Conservation (phyloP, 225 moss, liverwort and hornwort species). For the Polytrichum commune region DNA sequence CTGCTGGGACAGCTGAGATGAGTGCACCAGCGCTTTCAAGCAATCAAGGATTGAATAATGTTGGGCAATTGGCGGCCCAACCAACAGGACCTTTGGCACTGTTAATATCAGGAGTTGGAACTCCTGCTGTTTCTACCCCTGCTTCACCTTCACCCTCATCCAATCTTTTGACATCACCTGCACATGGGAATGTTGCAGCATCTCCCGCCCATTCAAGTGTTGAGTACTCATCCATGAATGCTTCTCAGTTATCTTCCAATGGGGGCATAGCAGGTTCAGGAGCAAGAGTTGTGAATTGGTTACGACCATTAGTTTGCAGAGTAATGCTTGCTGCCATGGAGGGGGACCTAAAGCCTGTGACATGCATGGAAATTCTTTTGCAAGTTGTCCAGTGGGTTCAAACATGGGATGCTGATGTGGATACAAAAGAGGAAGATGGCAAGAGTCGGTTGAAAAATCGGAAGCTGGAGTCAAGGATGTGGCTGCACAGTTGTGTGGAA, state of each 20-base stretch:
- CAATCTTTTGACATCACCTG: conserved; percentile 58
- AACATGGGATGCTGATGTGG: conserved; percentile 61
- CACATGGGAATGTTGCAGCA: conserved; percentile 49
- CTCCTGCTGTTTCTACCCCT: conserved; percentile 35
- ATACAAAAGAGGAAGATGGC: conserved; percentile 54
- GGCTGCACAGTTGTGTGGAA: conserved; percentile 87
- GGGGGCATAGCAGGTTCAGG: conserved; percentile 48
- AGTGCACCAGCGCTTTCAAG: conserved; percentile 45
- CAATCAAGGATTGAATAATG: conserved; percentile 40
- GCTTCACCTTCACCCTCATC: conserved; percentile 69
- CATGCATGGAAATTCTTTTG: conserved; percentile 68
- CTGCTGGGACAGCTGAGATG: conserved; percentile 65
- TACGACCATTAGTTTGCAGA: conserved; percentile 85
- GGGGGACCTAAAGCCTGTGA: conserved; percentile 75
- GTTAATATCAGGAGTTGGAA: conserved; percentile 51
- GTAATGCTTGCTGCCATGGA: conserved; percentile 75
- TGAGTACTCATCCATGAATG: conserved; percentile 53
- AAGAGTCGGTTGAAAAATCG: conserved; percentile 34
- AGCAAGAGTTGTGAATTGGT: conserved; percentile 64
- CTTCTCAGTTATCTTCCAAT: conserved; percentile 45
- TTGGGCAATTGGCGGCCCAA: conserved; percentile 48
- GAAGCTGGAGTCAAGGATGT: conserved; percentile 70
- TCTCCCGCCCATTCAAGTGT: conserved; percentile 79
- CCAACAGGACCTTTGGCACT: conserved; percentile 50
- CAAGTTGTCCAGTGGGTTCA: conserved; percentile 83